Percentiles rank a stretch among this genome's conserved stretches.
Conservation (phyloP, 768 basidiomycete genomes). For the Amanita thiersii region DNA sequence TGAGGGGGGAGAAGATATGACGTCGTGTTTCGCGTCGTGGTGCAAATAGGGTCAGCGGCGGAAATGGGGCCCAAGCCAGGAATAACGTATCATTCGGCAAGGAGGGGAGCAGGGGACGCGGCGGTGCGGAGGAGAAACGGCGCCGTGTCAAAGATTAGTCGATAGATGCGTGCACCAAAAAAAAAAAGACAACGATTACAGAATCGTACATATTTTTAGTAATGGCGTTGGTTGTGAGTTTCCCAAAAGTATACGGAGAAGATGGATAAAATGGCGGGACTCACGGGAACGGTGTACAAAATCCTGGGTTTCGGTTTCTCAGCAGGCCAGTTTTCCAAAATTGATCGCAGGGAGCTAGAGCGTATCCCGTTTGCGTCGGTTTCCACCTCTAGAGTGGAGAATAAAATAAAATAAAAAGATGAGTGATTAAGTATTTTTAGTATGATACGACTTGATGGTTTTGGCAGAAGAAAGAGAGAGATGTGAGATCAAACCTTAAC, state of each 20-base stretch:
- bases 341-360: constrained; percentile 48
- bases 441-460: no score
- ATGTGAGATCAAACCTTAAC: constrained; percentile 5
- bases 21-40: not conserved
- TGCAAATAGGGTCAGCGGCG: constrained; percentile 1
- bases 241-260: no score
- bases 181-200: no score
- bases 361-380: constrained; percentile 70
- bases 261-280: constrained; percentile 13
- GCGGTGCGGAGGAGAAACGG: not conserved
- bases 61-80: no score
- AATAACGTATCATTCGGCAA: constrained; percentile 8
- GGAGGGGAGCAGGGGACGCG: not conserved
- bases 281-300: constrained; percentile 74
- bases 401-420: no score
- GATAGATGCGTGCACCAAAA: no score
- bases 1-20: not conserved
- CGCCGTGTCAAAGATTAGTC: no score
- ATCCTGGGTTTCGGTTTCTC: constrained; percentile 67
- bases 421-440: no score
- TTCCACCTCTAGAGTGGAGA: constrained; percentile 72
- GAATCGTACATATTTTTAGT: no score
- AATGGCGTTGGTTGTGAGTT: no score
- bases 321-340: constrained; percentile 68
- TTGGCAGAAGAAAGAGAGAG: no score